Percentiles rank a stretch among this genome's conserved stretches.
phyloP scores from a whole-genome alignment of 208 protist genomes.

The Acanthamoeba royreba region DNA sequence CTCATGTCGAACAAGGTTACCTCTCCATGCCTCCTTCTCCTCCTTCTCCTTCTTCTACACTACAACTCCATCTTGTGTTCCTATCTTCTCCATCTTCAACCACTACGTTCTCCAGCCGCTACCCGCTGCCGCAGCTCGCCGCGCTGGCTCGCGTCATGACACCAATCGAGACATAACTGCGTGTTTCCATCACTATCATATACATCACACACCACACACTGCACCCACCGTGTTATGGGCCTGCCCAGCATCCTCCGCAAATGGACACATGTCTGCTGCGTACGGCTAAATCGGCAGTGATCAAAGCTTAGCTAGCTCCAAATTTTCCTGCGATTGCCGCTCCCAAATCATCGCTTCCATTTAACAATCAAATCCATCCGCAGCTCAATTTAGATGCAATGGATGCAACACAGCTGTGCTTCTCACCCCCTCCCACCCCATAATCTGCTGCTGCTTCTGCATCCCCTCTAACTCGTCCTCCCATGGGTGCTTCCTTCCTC shows the following conservation, averaged over 20 bases:
- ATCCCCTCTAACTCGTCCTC: not conserved
- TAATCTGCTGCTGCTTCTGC: too few relatives aligned
- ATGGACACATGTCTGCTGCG: not conserved
- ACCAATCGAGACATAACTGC: too few relatives aligned
- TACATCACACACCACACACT: not conserved
- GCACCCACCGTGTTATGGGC: not conserved
- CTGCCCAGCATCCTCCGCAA: not conserved
- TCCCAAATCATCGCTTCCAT: not conserved
- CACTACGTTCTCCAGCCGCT: not conserved
- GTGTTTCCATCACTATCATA: not conserved
- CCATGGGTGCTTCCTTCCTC: not conserved
- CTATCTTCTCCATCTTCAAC: not conserved
- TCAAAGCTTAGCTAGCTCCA: too few relatives aligned
- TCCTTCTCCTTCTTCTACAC: not conserved
- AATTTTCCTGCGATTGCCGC: not conserved
- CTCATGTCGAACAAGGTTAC: slow-evolving; percentile 20
- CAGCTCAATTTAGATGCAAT: not conserved
- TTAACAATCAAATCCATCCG: not conserved
- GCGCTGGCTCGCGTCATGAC: too few relatives aligned
- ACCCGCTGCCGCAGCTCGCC: too few relatives aligned
- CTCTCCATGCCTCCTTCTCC: not conserved
- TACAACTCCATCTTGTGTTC: too few relatives aligned
- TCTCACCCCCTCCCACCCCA: not conserved
- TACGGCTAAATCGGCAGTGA: too few relatives aligned
- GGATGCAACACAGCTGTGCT: not conserved